Percentiles rank a stretch among this genome's conserved stretches.
Evolutionary conservation across 768 basidiomycete species (phyloP).

Genomic region (Galerina marginata): DNA sequence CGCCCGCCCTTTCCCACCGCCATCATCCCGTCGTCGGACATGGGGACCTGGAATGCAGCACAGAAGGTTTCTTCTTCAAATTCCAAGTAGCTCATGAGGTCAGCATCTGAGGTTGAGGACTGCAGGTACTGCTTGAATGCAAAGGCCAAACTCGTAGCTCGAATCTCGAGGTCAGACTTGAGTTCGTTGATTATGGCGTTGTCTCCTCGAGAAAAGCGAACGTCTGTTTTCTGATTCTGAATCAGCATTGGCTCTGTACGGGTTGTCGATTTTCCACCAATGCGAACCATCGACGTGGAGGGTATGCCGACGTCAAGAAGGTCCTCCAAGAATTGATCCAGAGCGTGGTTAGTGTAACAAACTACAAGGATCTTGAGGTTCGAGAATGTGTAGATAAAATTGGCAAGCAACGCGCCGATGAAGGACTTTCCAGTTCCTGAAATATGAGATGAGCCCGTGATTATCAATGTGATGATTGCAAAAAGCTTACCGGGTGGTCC

Average conservation of each 20-base stretch:
- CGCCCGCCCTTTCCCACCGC: conserved; percentile 46
- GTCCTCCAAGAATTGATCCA: conserved; percentile 72
- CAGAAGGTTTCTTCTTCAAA: conserved; percentile 51
- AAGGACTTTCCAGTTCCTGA: conserved; percentile 79
- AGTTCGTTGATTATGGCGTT: conserved; percentile 43
- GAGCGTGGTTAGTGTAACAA: conserved; percentile 77
- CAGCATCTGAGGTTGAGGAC: background rate
- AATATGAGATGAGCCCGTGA: background rate
- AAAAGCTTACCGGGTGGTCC: conserved; percentile 65
- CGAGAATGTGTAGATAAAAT: conserved; percentile 56
- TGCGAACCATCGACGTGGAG: conserved; percentile 51
- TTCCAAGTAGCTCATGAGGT: conserved; percentile 48
- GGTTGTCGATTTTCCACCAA: conserved; percentile 60
- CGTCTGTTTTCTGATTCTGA: conserved; percentile 37
- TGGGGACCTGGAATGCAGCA: conserved; percentile 51
- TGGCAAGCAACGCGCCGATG: conserved; percentile 70
- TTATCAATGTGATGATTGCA: conserved; percentile 43
- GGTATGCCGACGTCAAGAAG: conserved; percentile 67
- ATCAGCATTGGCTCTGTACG: conserved; percentile 52
- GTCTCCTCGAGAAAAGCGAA: conserved; percentile 14
- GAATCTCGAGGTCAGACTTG: conserved; percentile 29
- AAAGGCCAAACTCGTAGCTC: background rate
- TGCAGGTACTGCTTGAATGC: conserved; percentile 30
- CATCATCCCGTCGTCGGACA: conserved; percentile 47
- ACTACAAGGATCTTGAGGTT: conserved; percentile 63